Conservation (phyloP, 495 filamentous ascomycete genomes). For the Opeltia flavorubescens region DNA sequence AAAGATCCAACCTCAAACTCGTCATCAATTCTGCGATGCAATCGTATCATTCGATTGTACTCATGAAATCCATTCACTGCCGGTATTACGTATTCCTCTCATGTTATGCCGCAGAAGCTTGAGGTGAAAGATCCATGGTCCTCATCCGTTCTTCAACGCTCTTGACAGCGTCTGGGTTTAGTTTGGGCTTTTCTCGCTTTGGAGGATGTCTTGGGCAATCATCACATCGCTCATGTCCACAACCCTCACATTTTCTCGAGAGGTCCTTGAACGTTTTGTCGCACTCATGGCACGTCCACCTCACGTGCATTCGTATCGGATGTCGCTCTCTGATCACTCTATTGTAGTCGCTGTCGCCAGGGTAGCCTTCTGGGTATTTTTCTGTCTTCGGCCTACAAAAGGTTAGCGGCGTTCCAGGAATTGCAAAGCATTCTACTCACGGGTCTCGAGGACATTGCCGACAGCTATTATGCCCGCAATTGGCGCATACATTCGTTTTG, state of each 20-base stretch:
- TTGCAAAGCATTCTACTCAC: constrained; percentile 34
- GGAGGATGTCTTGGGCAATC: constrained; percentile 35
- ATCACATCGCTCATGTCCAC: constrained; percentile 35
- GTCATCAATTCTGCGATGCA: no score
- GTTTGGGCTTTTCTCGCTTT: constrained; percentile 44
- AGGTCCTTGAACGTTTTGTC: constrained; percentile 34
- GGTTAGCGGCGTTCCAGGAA: constrained; percentile 1
- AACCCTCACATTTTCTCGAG: constrained; percentile 41
- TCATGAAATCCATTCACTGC: background rate
- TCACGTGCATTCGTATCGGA: constrained; percentile 31
- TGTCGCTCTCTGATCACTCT: constrained; percentile 27
- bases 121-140: constrained; percentile 22
- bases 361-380: constrained; percentile 66
- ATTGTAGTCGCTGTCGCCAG: constrained; percentile 44
- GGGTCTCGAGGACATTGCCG: constrained; percentile 69
- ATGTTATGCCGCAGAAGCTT: constrained; percentile 13
- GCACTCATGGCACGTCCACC: constrained; percentile 55
- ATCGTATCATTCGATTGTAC: no score
- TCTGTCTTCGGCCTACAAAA: constrained; percentile 45
- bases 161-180: constrained; percentile 49
- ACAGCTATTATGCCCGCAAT: constrained; percentile 66
- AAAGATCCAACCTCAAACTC: no score
- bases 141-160: constrained; percentile 46
- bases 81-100: background rate
- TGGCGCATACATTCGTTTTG: constrained; percentile 46